Evolutionary conservation across 2,329 filamentous ascomycete genomes (phyloP).

Genomic region (Emmonsiellopsis sp.): DNA sequence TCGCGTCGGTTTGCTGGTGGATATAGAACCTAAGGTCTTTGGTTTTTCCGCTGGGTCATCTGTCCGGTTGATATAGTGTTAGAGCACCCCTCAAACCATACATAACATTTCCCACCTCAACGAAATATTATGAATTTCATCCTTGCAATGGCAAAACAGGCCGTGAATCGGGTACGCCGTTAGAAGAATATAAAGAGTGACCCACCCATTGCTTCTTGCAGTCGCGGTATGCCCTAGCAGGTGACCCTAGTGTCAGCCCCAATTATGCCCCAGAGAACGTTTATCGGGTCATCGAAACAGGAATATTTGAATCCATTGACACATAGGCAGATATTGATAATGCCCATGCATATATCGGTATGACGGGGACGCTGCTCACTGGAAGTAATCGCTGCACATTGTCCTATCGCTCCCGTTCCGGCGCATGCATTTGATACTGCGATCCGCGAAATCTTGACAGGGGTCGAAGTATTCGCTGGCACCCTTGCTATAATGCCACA

Average conservation of each 20-base stretch:
- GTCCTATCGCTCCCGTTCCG: slow-evolving; percentile 76
- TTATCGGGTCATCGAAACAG: background rate
- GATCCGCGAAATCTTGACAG: slow-evolving; percentile 81
- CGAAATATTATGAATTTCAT: background rate
- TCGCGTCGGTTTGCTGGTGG: background rate
- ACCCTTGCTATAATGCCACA: slow-evolving; percentile 55
- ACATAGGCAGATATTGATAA: background rate
- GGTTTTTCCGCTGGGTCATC: slow-evolving; percentile 1
- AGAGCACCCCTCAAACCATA: background rate
- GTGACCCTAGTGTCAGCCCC: background rate
- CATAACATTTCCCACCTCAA: background rate
- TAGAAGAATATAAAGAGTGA: background rate
- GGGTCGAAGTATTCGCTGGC: slow-evolving; percentile 90
- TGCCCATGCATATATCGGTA: background rate
- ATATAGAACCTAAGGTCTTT: background rate
- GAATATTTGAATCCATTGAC: slow-evolving; percentile 1
- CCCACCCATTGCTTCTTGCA: slow-evolving; percentile 93
- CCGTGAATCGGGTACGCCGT: background rate
- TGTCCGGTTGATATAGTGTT: background rate
- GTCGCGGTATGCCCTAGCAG: slow-evolving; percentile 76
- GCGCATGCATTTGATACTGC: slow-evolving; percentile 78
- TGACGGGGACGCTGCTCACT: slow-evolving; percentile 49
- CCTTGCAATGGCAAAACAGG: background rate
- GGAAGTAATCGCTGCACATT: slow-evolving; percentile 94
- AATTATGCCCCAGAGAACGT: background rate